These are phyloP conservation scores for Aspergillus fumigatiaffinis DNA, from an alignment of 2,329 filamentous ascomycete genomes.

Conservation along the genomic window DNA sequence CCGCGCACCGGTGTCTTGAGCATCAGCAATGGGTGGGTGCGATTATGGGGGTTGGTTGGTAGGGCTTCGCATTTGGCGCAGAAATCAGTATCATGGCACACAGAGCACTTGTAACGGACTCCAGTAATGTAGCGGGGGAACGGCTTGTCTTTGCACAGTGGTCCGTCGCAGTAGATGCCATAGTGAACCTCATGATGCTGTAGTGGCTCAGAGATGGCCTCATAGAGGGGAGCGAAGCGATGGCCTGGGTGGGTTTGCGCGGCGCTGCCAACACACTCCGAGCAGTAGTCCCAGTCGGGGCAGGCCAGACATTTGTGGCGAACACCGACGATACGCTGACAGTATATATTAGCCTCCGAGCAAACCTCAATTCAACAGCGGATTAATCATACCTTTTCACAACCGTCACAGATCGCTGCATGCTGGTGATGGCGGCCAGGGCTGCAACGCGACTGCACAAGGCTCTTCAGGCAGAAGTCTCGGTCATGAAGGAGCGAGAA, in stretches of 20 bases:
- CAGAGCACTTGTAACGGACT: slow-evolving; percentile 91
- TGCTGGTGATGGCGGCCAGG: slow-evolving; percentile 79
- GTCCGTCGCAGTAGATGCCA: slow-evolving; percentile 93
- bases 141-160: slow-evolving; percentile 64
- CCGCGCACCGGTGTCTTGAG: slow-evolving; percentile 90
- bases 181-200: slow-evolving; percentile 58
- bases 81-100: slow-evolving; percentile 93
- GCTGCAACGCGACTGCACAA: slow-evolving; percentile 65
- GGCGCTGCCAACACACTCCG: slow-evolving; percentile 66
- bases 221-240: slow-evolving; percentile 84
- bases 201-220: slow-evolving; percentile 53
- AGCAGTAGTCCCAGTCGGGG: slow-evolving; percentile 96
- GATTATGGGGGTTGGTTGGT: slow-evolving; percentile 81
- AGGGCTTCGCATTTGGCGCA: slow-evolving; percentile 90
- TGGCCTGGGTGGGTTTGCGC: slow-evolving; percentile 71
- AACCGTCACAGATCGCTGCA: slow-evolving; percentile 90
- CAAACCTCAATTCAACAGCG: neutral
- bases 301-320: slow-evolving; percentile 97
- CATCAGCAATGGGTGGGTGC: slow-evolving; percentile 94
- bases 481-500: slow-evolving; percentile 57
- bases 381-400: slow-evolving; percentile 59
- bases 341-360: slow-evolving; percentile 16
- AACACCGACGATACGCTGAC: slow-evolving; percentile 71
- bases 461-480: slow-evolving; percentile 57
- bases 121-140: slow-evolving; percentile 64